phyloP scores from a whole-genome alignment of 495 filamentous ascomycete genomes.

The Tuber brumale region DNA sequence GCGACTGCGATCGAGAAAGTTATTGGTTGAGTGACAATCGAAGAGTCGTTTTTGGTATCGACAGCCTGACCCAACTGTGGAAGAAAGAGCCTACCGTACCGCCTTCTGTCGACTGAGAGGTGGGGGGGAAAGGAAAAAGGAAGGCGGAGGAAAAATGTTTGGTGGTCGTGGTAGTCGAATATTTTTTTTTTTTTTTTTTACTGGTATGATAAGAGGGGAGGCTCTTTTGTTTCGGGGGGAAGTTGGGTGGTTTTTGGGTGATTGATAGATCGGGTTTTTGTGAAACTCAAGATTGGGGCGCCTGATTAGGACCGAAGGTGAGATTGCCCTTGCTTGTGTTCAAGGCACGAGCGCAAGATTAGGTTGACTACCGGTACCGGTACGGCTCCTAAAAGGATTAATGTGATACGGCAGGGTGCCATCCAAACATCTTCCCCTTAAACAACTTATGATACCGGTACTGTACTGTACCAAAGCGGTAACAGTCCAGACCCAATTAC shows the following conservation, averaged over 20 bases:
- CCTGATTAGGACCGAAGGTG: neutral
- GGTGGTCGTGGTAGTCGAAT: neutral
- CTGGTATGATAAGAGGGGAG: neutral
- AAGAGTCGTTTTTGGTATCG: neutral
- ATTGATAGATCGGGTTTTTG: neutral
- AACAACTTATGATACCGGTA: neutral
- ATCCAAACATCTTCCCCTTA: neutral
- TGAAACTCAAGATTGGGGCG: neutral
- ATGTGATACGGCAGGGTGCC: neutral
- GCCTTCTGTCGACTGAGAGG: neutral
- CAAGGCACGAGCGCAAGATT: neutral
- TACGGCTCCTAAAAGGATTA: neutral
- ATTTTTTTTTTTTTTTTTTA: neutral
- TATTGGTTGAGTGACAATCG: constrained; percentile 1
- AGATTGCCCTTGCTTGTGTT: neutral
- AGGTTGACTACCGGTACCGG: no score
- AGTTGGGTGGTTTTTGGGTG: neutral
- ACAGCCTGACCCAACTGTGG: neutral
- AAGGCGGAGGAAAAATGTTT: neutral
- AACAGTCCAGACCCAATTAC: neutral
- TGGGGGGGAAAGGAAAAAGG: neutral
- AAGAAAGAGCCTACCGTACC: neutral
- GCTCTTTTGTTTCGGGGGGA: neutral
- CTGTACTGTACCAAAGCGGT: neutral
- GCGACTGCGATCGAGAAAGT: neutral